A percentile compares a stretch with the other conserved stretches of the same genome.
These are phyloP conservation scores for Osmanthus fragrans DNA, from an alignment of 257 asterid genomes.

Conservation along the genomic window DNA sequence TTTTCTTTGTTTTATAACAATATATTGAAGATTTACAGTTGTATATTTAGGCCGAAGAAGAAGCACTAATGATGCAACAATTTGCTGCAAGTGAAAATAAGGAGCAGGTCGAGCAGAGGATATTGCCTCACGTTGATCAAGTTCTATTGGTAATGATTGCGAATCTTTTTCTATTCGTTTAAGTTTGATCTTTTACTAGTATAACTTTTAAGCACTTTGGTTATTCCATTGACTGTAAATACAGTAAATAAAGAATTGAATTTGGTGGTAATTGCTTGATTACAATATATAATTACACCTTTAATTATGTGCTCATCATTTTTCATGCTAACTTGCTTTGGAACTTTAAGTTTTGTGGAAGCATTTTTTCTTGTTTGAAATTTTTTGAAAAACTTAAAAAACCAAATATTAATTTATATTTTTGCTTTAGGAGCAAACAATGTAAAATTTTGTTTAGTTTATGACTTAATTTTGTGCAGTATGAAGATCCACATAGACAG, in stretches of 20 bases:
- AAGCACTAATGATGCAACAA: slow-evolving; percentile 84
- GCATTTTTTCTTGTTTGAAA: slow-evolving; percentile 1
- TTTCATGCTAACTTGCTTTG: slow-evolving; percentile 4
- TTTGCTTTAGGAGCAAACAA: slow-evolving; percentile 6
- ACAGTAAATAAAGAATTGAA: neutral
- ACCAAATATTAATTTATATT: neutral
- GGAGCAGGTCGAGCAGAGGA: slow-evolving; percentile 63
- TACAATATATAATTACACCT: slow-evolving; percentile 4
- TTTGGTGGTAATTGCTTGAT: neutral
- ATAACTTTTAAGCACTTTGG: neutral
- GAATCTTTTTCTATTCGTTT: slow-evolving; percentile 6
- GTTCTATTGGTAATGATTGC: slow-evolving; percentile 60
- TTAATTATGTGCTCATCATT: slow-evolving; percentile 7
- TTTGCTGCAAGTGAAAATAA: slow-evolving; percentile 55
- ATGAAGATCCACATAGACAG: slow-evolving; percentile 75
- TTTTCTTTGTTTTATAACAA: slow-evolving; percentile 16
- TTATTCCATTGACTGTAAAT: neutral
- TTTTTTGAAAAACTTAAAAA: slow-evolving; percentile 12
- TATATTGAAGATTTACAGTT: slow-evolving; percentile 16
- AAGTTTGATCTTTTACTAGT: slow-evolving; percentile 11
- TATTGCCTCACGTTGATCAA: slow-evolving; percentile 65
- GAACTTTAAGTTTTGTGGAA: neutral
- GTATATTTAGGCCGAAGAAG: slow-evolving; percentile 83
- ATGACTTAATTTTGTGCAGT: slow-evolving; percentile 50
- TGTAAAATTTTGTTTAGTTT: slow-evolving; percentile 13